A percentile compares a stretch with the other conserved stretches of the same genome.
These are phyloP conservation scores for Leccinum arenicola DNA, from an alignment of 768 basidiomycete species.

Conservation along the genomic window DNA sequence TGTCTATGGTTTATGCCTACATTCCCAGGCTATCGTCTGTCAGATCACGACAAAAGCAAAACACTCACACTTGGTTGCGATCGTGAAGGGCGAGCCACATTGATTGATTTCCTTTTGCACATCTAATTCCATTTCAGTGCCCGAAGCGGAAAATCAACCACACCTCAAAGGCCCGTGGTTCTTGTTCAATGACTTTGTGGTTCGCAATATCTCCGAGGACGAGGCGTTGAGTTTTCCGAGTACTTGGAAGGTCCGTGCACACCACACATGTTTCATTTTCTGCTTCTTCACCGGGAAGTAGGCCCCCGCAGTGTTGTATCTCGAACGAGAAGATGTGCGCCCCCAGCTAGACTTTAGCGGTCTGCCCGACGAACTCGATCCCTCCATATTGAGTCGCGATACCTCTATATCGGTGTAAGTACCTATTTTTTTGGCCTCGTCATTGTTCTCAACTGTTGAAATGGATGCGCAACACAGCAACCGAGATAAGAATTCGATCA, in stretches of 20 bases:
- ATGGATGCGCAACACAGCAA: slow-evolving; percentile 46
- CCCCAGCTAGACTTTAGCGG: slow-evolving; percentile 58
- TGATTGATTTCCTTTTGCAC: neutral
- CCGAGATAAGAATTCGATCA: slow-evolving; percentile 68
- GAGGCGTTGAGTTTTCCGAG: slow-evolving; percentile 86
- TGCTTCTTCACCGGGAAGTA: slow-evolving; percentile 29
- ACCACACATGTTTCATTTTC: neutral
- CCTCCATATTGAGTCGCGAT: slow-evolving; percentile 76
- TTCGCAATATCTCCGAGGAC: slow-evolving; percentile 76
- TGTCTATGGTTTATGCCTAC: neutral
- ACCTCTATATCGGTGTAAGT: slow-evolving; percentile 83
- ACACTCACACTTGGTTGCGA: slow-evolving; percentile 81
- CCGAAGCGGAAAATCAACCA: slow-evolving; percentile 52
- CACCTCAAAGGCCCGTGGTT: slow-evolving; percentile 68
- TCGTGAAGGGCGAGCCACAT: slow-evolving; percentile 64
- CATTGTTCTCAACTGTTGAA: neutral
- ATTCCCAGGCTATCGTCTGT: slow-evolving; percentile 68
- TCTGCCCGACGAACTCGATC: slow-evolving; percentile 67
- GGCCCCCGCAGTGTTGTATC: slow-evolving; percentile 89
- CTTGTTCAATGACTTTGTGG: slow-evolving; percentile 95
- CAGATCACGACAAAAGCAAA: slow-evolving; percentile 73
- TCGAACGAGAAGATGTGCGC: slow-evolving; percentile 69
- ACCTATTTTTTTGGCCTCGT: neutral
- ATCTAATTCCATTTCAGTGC: slow-evolving; percentile 46
- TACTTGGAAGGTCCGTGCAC: slow-evolving; percentile 82